These are phyloP conservation scores for Blastobotrys apis DNA, from an alignment of 1,139 yeast species.

Conservation along the genomic window DNA sequence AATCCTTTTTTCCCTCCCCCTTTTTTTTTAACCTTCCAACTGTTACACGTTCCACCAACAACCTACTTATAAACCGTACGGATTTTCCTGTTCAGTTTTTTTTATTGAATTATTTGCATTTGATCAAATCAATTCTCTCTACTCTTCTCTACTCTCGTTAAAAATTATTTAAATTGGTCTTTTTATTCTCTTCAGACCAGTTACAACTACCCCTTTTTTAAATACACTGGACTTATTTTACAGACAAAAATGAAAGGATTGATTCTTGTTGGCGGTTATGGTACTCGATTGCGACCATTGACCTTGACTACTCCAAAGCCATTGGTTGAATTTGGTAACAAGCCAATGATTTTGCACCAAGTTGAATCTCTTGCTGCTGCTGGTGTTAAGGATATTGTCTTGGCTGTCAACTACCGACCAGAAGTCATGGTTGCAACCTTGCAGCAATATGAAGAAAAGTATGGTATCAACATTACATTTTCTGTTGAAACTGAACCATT, in stretches of 20 bases:
- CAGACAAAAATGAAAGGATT: conserved; percentile 76
- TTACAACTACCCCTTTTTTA: too few relatives aligned
- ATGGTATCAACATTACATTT: conserved; percentile 92
- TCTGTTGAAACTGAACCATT: conserved; percentile 99
- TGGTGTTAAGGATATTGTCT: conserved; percentile 97
- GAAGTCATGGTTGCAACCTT: conserved; percentile 97
- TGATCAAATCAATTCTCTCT: too few relatives aligned
- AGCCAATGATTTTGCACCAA: conserved; percentile 86
- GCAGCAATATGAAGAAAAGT: conserved; percentile 88
- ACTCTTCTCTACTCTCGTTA: too few relatives aligned
- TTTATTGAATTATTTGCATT: too few relatives aligned
- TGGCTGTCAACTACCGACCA: conserved; percentile 99
- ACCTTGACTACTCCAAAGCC: conserved; percentile 98
- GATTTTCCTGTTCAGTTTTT: too few relatives aligned
- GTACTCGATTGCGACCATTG: conserved; percentile 98
- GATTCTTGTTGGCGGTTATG: conserved; percentile 98
- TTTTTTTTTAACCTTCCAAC: too few relatives aligned
- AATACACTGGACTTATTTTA: too few relatives aligned
- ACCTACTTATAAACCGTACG: too few relatives aligned
- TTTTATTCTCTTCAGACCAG: too few relatives aligned
- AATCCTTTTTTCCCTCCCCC: too few relatives aligned
- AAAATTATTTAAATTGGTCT: too few relatives aligned
- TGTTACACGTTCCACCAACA: too few relatives aligned
- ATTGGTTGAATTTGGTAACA: conserved; percentile 96
- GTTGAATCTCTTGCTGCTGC: conserved; percentile 97